These are phyloP conservation scores for Aschersonia sp. DNA, from an alignment of 2,329 filamentous ascomycete genomes.

Conservation along the genomic window DNA sequence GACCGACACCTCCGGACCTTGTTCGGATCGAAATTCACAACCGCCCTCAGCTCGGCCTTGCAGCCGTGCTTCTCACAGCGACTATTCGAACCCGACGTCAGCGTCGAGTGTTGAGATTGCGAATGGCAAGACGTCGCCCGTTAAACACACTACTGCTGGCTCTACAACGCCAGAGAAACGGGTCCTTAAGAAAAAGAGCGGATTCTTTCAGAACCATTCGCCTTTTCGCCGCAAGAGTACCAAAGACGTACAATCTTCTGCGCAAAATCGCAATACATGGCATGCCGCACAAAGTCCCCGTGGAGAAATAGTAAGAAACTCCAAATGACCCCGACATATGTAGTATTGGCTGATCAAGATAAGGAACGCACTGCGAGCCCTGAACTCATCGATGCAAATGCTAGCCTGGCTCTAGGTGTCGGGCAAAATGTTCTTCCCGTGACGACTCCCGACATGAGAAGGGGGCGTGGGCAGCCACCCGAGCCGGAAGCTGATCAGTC, in stretches of 20 bases:
- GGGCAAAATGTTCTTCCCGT: slow-evolving; percentile 95
- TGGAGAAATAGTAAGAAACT: slow-evolving; percentile 3
- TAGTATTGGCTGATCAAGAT: slow-evolving; percentile 4
- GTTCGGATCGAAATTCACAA: slow-evolving; percentile 36
- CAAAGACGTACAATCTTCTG: slow-evolving; percentile 41
- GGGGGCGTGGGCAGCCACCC: slow-evolving; percentile 12
- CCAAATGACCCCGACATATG: not conserved
- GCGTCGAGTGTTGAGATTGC: slow-evolving; percentile 73
- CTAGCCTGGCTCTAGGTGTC: slow-evolving; percentile 84
- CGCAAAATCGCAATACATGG: slow-evolving; percentile 45
- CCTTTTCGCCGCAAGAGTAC: slow-evolving; percentile 89
- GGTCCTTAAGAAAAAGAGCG: slow-evolving; percentile 57
- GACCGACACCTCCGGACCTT: slow-evolving; percentile 48
- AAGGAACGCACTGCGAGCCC: slow-evolving; percentile 46
- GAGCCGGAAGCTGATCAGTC: slow-evolving; percentile 40
- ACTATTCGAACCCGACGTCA: slow-evolving; percentile 79
- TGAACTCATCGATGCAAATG: slow-evolving; percentile 79
- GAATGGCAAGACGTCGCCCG: slow-evolving; percentile 59
- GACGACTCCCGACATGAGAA: slow-evolving; percentile 55
- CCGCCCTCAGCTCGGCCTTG: slow-evolving; percentile 54
- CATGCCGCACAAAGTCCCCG: slow-evolving; percentile 20
- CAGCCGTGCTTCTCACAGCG: slow-evolving; percentile 79
- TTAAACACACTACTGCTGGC: slow-evolving; percentile 44
- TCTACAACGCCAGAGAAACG: slow-evolving; percentile 46
- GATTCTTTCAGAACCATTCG: slow-evolving; percentile 86